These are phyloP conservation scores for Gyromitra esculenta DNA, from an alignment of 2,329 filamentous ascomycete species.

Conservation along the genomic window DNA sequence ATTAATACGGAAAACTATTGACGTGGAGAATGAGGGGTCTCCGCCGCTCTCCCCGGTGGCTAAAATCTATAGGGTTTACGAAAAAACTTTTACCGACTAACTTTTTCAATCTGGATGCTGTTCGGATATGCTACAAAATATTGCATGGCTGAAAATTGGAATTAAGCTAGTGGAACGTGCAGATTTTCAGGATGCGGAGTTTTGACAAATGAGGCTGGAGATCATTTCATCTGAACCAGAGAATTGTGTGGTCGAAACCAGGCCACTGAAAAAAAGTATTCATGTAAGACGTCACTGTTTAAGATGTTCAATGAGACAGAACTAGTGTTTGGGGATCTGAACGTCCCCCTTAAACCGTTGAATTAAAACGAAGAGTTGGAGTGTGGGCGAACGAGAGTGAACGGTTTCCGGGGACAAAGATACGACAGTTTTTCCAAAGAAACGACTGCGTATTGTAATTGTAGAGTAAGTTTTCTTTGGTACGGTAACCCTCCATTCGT, in stretches of 20 bases:
- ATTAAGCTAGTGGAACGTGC: constrained; percentile 45
- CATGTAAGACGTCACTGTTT: background rate
- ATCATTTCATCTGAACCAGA: constrained; percentile 1
- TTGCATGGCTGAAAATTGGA: background rate
- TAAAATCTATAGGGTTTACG: background rate
- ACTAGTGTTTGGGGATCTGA: constrained; percentile 18
- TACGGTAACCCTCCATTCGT: constrained; percentile 11
- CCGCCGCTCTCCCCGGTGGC: background rate
- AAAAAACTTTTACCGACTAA: background rate
- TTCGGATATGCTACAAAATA: constrained; percentile 11
- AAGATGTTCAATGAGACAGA: constrained; percentile 26
- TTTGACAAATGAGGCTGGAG: background rate
- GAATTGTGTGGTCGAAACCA: background rate
- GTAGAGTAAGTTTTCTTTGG: constrained; percentile 22
- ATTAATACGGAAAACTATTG: background rate
- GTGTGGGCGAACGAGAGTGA: background rate
- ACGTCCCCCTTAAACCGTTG: constrained; percentile 3
- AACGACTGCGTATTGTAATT: constrained; percentile 24
- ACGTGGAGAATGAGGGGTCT: background rate
- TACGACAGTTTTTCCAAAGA: constrained; percentile 7
- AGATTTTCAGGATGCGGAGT: constrained; percentile 14
- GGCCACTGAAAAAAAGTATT: background rate
- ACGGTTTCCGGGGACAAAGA: background rate
- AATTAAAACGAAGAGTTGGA: constrained; percentile 3
- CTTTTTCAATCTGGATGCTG: background rate